Evolutionary conservation across 2,329 filamentous ascomycete species (phyloP).

Genomic region (Aspergillus tanneri): DNA sequence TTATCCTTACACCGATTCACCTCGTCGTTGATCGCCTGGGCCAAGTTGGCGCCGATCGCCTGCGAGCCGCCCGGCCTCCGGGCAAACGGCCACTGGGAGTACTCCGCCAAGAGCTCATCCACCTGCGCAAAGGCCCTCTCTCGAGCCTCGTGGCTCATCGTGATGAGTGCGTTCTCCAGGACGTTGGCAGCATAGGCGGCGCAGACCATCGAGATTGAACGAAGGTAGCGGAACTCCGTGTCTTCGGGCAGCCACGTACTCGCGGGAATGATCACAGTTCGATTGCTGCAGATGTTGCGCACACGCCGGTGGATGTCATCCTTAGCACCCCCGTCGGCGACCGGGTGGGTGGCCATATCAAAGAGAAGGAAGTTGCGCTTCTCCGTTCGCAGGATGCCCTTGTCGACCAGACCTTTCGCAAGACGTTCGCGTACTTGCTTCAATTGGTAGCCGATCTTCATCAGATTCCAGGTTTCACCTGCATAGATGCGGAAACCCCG

Average conservation of each 20-base stretch:
- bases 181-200: conserved; percentile 98
- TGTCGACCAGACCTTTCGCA: conserved; percentile 96
- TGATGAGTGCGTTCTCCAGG: conserved; percentile 93
- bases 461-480: conserved; percentile 99
- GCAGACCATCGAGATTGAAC: conserved; percentile 94
- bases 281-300: conserved; percentile 85
- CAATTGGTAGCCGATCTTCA: conserved; percentile 99
- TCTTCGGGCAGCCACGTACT: conserved; percentile 91
- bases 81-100: conserved; percentile 96
- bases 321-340: conserved; percentile 93
- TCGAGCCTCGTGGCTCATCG: conserved; percentile 86
- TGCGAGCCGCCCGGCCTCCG: conserved; percentile 72
- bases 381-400: conserved; percentile 95
- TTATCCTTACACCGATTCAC: conserved; percentile 83
- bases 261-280: conserved; percentile 83
- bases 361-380: conserved; percentile 99
- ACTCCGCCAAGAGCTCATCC: conserved; percentile 91
- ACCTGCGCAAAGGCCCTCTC: conserved; percentile 96
- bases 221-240: conserved; percentile 87
- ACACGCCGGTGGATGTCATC: conserved; percentile 94
- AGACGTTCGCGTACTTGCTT: conserved; percentile 98
- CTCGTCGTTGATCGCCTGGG: conserved; percentile 83
- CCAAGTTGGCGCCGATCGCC: conserved; percentile 88
- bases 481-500: conserved; percentile 12
- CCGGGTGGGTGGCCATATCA: conserved; percentile 98